Percentiles rank a stretch among this genome's conserved stretches.
These are phyloP conservation scores for Gyromitra esculenta DNA, from an alignment of 2,329 filamentous ascomycete species.

Conservation along the genomic window DNA sequence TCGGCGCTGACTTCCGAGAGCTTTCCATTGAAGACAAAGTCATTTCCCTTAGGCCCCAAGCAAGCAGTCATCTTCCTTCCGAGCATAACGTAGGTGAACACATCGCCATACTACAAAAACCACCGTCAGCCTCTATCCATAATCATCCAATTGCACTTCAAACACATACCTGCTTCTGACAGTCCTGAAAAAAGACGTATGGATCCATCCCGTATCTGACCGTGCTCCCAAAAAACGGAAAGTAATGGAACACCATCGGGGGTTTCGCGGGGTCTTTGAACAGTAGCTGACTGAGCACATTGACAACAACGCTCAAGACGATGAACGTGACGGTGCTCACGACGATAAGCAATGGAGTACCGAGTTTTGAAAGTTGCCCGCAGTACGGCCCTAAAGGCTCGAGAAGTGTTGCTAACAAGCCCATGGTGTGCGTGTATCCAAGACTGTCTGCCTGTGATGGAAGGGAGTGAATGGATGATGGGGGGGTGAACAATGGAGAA, in stretches of 20 bases:
- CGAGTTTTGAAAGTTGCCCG: slow-evolving; percentile 64
- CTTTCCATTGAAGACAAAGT: slow-evolving; percentile 92
- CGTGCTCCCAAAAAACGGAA: slow-evolving; percentile 88
- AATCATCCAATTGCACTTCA: neutral
- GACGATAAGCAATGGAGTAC: slow-evolving; percentile 64
- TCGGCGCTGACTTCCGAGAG: slow-evolving; percentile 88
- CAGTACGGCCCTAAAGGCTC: slow-evolving; percentile 64
- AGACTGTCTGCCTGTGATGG: neutral
- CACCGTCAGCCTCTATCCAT: slow-evolving; percentile 1
- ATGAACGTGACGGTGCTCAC: slow-evolving; percentile 64
- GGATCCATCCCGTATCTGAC: slow-evolving; percentile 95
- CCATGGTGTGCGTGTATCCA: slow-evolving; percentile 62
- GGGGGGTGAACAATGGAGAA: slow-evolving; percentile 1
- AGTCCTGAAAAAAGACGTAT: slow-evolving; percentile 80
- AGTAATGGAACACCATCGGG: slow-evolving; percentile 81
- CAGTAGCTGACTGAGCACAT: slow-evolving; percentile 81
- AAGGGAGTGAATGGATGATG: slow-evolving; percentile 9
- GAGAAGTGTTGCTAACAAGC: slow-evolving; percentile 66
- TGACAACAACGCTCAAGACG: slow-evolving; percentile 73
- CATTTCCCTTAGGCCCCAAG: slow-evolving; percentile 82
- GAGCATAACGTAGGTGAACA: slow-evolving; percentile 88
- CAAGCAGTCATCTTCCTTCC: slow-evolving; percentile 90
- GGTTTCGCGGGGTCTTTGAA: slow-evolving; percentile 84
- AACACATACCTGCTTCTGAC: slow-evolving; percentile 75
- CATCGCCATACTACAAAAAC: slow-evolving; percentile 76